Base-by-base conservation (phyloP, 169 alveolate species). In the Plasmodium knowlesi region DNA sequence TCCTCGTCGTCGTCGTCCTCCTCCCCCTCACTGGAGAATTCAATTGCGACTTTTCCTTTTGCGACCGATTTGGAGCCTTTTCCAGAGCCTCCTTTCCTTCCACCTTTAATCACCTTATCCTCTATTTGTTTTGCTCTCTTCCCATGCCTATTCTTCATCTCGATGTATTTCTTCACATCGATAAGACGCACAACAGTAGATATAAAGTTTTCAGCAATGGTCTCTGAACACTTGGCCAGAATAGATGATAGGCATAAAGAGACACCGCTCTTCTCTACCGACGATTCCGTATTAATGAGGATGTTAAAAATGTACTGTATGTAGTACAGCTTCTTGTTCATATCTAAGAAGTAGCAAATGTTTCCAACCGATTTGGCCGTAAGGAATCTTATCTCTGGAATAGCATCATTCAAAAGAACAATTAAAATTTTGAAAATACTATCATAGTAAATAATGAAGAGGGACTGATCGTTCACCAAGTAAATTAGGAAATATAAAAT, bases 211-310 rank as follows among this genome's bases (percentile, higher is more conserved):
- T 91, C 41, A n/a, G 95, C 91, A 28, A 91, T 54, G n/a, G 57
- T 43, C 28, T 91, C 91, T 10, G 91, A 54, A 34, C 92, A 91
- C 57, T 91, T 91, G n/a, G 95, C 81, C 16, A 91, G 54, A 39
- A 91, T 91, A 14, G 91, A 80, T 1, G 92, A 80, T 25, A 91
- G 76, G 43, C 95, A 91, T 34, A 91, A 73, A 5, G 92, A 57
- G 19, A 82, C 84, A 0, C 95, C 95, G 30, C 92, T 91, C 61
- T 91, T 91, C 83, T 91, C 95, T 28, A 91, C 92, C 32, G 92
- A 82, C 34, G 91, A 80, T 16, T n/a, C 16, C 1, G 91, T 72
- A 32, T 50, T 91, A 43, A 82, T 41, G 16, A 91, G 70, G 74
- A 91, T 91, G 61, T 91, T 43, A 81, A 91, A 91, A 70, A 91